Conservation (phyloP, 2,329 filamentous ascomycete species). For the Colletotrichum australisinense region DNA sequence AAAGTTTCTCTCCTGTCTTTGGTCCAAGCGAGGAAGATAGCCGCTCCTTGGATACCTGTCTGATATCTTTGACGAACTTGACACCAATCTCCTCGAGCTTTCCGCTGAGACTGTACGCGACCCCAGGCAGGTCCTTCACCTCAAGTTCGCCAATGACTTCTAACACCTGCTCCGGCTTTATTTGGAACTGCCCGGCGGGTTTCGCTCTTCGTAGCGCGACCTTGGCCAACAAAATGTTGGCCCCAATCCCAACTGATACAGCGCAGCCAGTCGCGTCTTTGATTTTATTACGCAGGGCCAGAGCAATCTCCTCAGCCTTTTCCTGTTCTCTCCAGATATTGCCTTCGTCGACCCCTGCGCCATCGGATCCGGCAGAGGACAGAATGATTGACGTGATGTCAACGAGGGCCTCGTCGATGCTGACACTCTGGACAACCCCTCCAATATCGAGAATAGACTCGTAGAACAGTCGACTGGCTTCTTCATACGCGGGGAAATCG, state of each 20-base stretch:
- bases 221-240: slow-evolving; percentile 91
- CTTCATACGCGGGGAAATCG: slow-evolving; percentile 94
- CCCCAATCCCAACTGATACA: slow-evolving; percentile 92
- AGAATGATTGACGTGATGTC: slow-evolving; percentile 82
- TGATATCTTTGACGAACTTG: slow-evolving; percentile 84
- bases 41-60: slow-evolving; percentile 80
- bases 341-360: slow-evolving; percentile 72
- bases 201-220: slow-evolving; percentile 92
- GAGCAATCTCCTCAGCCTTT: slow-evolving; percentile 79
- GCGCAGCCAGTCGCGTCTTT: slow-evolving; percentile 82
- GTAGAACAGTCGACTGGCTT: slow-evolving; percentile 90
- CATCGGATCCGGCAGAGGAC: slow-evolving; percentile 73
- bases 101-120: slow-evolving; percentile 88
- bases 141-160: slow-evolving; percentile 81
- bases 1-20: slow-evolving; percentile 92
- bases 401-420: slow-evolving; percentile 92
- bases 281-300: slow-evolving; percentile 74
- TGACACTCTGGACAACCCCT: slow-evolving; percentile 93
- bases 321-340: slow-evolving; percentile 82
- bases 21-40: slow-evolving; percentile 81
- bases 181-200: slow-evolving; percentile 90
- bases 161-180: slow-evolving; percentile 83
- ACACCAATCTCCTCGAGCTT: slow-evolving; percentile 91
- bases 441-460: slow-evolving; percentile 82
- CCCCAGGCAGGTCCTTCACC: slow-evolving; percentile 87